A percentile compares a stretch with the other conserved stretches of the same genome.
phyloP scores from a whole-genome alignment of 2,329 filamentous ascomycete species.

The Stachybotrys chlorohalonatus region DNA sequence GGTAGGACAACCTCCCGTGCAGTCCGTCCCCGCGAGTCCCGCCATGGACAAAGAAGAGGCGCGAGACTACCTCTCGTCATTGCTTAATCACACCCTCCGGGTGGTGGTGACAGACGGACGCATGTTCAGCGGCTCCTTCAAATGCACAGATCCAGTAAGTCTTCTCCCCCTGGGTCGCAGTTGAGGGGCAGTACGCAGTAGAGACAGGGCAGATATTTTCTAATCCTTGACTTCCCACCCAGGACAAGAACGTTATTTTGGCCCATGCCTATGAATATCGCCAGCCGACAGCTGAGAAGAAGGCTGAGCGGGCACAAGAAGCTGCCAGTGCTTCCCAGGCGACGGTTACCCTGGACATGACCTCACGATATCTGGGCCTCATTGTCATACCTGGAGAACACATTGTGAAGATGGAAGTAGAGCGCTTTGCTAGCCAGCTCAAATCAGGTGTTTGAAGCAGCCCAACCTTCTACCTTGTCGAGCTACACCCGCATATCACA shows the following conservation, averaged over 20 bases:
- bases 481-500: background rate
- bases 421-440: conserved; percentile 58
- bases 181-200: too few species aligned
- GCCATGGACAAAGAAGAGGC: conserved; percentile 43
- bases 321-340: conserved; percentile 23
- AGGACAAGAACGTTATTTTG: conserved; percentile 87
- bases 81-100: conserved; percentile 72
- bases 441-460: conserved; percentile 3
- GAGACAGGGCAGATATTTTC: background rate
- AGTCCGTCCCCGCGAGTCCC: background rate
- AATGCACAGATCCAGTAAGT: conserved; percentile 85
- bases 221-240: background rate
- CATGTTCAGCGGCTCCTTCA: conserved; percentile 84
- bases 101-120: conserved; percentile 74
- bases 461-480: background rate
- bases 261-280: conserved; percentile 85
- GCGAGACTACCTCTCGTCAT: conserved; percentile 47
- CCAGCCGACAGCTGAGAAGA: conserved; percentile 48
- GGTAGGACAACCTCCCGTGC: too few species aligned
- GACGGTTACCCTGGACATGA: conserved; percentile 60
- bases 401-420: conserved; percentile 80
- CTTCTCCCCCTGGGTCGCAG: background rate
- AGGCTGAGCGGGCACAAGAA: conserved; percentile 29
- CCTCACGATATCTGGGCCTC: conserved; percentile 76
- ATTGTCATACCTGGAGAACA: conserved; percentile 83